Evolutionary conservation across 148 eudicot genomes (phyloP), one percentile per base, ranked within the genome.

Genomic region (Spergularia bocconei): DNA sequence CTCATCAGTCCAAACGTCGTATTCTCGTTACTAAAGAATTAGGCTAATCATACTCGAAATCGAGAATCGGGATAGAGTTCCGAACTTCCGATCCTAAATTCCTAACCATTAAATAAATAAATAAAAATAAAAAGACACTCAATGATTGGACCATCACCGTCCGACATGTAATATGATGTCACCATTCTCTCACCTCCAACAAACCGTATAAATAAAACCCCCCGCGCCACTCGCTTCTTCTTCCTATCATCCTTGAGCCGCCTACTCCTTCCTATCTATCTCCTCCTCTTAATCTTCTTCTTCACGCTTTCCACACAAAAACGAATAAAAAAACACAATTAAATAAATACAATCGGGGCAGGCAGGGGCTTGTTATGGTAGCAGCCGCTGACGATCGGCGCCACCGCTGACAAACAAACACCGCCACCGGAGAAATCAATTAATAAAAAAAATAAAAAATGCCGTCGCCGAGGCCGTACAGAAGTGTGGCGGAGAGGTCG

Each of bases 391-490:
- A 44, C 20, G 21, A 19, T 83, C 86, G 84, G 21, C 85, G 84
- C 67, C 15, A 29, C 25, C 67, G 71, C 55, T 67, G 50, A 29
- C 52, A 47, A 0, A 15, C 20, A 39, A 8, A 3, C 17, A 39
- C 2, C 21, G 2, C 15, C 9, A 11, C 20, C 62, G 23, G 9
- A 13, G 19, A 23, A 6, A n/a, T n/a, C 1, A 6, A 5, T 5
- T 4, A 21, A 12, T 62, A 13, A 25, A 7, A 13, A 11, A 1
- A 6, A 29, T 9, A 3, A 2, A 56, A 62, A 52, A 85, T 91
- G 91, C 86, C 97, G 65, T 78, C 83, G 36, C 79, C 86, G 17
- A 89, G 76, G 76, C 61, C 75, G 56, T 59, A 54, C 64, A 80
- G 86, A 50, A 83, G 66, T 59, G 80, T 71, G 16, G 52, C 52